Conservation (phyloP, 176 grass and related monocot species). For the Guadua angustifolia region DNA sequence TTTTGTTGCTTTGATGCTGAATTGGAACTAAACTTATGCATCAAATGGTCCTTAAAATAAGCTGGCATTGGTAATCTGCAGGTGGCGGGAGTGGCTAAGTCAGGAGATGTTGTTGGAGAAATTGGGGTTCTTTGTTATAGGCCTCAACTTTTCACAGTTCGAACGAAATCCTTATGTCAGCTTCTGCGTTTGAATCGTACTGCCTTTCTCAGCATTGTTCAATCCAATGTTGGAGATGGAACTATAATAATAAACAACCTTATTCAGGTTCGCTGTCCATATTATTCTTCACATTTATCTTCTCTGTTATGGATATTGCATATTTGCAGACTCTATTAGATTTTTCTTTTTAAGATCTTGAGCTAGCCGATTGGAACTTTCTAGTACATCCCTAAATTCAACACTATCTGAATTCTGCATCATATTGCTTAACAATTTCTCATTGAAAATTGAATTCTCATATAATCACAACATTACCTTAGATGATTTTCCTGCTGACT, state of each 20-base stretch:
- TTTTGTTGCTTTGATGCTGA: conserved; percentile 28
- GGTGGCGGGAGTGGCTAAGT: conserved; percentile 53
- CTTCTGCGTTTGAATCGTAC: conserved; percentile 85
- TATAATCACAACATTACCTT: neutral
- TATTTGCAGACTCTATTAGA: neutral
- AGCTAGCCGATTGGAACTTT: neutral
- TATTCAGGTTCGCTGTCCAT: conserved; percentile 61
- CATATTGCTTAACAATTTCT: conserved; percentile 18
- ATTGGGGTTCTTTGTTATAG: conserved; percentile 95
- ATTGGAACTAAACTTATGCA: conserved; percentile 27
- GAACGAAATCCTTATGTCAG: conserved; percentile 89
- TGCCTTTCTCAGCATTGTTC: conserved; percentile 79
- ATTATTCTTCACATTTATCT: conserved; percentile 25
- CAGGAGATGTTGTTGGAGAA: conserved; percentile 91
- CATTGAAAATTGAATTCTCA: neutral
- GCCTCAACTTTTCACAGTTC: conserved; percentile 89
- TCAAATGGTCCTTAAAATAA: conserved; percentile 39
- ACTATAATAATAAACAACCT: conserved; percentile 97
- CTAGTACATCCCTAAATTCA: conserved; percentile 5
- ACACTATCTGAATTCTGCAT: neutral
- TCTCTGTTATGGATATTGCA: neutral
- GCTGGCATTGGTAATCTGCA: conserved; percentile 46
- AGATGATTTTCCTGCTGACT: neutral
- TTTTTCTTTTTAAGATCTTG: conserved; percentile 7
- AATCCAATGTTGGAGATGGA: conserved; percentile 91